Evolutionary conservation across 75 land plant species (phyloP), one percentile per base, ranked within the genome.

Genomic region (Isoetes taiwanensis): DNA sequence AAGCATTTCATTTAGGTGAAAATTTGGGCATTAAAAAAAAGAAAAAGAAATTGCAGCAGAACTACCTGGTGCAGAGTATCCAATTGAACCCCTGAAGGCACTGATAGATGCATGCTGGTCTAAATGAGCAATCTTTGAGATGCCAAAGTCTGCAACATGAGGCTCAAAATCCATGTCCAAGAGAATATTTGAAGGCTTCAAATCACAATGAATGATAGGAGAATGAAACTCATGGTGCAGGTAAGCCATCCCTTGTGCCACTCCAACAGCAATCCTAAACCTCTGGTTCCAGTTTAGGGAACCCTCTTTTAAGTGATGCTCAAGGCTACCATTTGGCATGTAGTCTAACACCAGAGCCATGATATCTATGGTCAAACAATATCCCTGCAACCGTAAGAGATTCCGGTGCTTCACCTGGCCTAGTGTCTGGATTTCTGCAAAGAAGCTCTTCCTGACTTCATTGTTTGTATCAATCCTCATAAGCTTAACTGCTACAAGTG

Each of bases 61-160:
- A 16, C 50, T 19, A 46, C 50, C 50, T 6, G 50, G 50, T 46
- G 50, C 21, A 46, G 50, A 6, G 23, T 46, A 46, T 6, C 50
- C 50, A 46, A 46, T 46, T 19, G 50, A 46, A 8, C 50, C 50
- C 25, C 50, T 46, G n/a, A 46, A 46, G n/a, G 50, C 50, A 46
- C 50, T 46, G 16, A 46, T 19, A 5, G 50, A 6, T 8, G 50
- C 50, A 46, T 46, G 50, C 50, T 46, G 25, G 16, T 46, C 50
- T 4, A 23, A 23, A 6, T 46, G 16, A 46, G 50, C 50, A n/a
- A 46, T 46, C 50, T 23, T 46, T 46, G 50, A 46, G 6, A 46
- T 46, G n/a, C 50, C 50, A 46, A 46, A 46, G 16, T 46, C 50
- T 46, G 50, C 16, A n/a, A 46, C 50, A n/a, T 46, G 50, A n/a